phyloP scores from a whole-genome alignment of 208 protist genomes.

The Crithidia mellificae region DNA sequence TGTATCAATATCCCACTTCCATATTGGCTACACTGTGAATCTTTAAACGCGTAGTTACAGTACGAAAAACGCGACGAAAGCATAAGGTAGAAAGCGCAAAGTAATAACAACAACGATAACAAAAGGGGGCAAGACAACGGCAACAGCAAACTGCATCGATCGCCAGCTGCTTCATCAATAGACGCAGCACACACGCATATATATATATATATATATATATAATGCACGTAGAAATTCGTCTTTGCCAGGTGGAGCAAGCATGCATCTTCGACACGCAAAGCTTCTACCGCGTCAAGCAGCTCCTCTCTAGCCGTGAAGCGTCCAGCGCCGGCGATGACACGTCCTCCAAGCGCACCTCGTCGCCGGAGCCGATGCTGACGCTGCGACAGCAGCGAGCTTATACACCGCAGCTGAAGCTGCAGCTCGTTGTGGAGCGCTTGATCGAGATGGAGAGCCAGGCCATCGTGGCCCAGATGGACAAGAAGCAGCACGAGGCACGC shows the following conservation, averaged over 20 bases:
- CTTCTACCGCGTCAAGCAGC: slow-evolving; percentile 80
- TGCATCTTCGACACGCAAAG: slow-evolving; percentile 73
- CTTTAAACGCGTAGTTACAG: too few species aligned
- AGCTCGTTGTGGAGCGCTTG: slow-evolving; percentile 75
- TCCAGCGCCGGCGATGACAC: slow-evolving; percentile 3
- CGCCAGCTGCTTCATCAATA: too few species aligned
- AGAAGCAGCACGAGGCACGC: slow-evolving; percentile 57
- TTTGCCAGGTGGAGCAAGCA: slow-evolving; percentile 51
- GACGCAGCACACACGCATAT: too few species aligned
- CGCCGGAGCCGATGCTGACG: slow-evolving; percentile 18
- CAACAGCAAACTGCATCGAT: too few species aligned
- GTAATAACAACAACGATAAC: too few species aligned
- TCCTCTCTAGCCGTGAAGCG: slow-evolving; percentile 27
- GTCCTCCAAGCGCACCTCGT: slow-evolving; percentile 4
- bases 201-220: too few species aligned
- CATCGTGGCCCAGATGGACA: slow-evolving; percentile 28
- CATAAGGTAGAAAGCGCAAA: too few species aligned
- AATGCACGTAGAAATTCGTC: slow-evolving; percentile 85
- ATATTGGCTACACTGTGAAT: too few species aligned
- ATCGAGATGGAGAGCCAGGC: slow-evolving; percentile 67
- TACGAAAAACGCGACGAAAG: too few species aligned
- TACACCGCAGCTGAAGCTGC: slow-evolving; percentile 53
- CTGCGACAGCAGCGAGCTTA: slow-evolving; percentile 6
- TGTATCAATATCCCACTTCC: too few species aligned
- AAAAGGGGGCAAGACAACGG: neutral